A percentile compares a stretch with the other conserved stretches of the same genome.
phyloP scores from a whole-genome alignment of 306 rosid species.

The Casuarina cunninghamiana region DNA sequence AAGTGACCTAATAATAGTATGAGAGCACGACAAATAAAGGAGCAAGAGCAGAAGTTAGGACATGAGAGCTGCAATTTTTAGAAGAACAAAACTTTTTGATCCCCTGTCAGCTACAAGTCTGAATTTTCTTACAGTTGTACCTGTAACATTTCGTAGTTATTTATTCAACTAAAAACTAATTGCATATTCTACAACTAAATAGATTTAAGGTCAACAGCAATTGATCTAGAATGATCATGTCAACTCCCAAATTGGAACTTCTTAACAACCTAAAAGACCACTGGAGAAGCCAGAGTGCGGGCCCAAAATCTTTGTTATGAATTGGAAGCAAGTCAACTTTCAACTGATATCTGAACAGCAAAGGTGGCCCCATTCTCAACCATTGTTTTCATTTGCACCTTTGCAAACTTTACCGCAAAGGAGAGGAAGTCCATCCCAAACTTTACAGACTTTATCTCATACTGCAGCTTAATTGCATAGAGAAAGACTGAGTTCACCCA shows the following conservation, averaged over 20 bases:
- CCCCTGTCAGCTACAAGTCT: neutral
- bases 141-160: neutral
- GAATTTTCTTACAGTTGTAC: neutral
- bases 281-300: neutral
- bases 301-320: neutral
- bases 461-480: neutral
- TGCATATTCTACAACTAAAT: neutral
- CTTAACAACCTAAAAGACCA: neutral
- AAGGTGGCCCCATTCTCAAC: neutral
- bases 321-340: neutral
- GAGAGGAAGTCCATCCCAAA: neutral
- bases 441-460: neutral
- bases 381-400: neutral
- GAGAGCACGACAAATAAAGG: neutral
- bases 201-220: neutral
- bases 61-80: neutral
- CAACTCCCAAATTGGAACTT: neutral
- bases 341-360: neutral
- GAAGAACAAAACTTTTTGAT: neutral
- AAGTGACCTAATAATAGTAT: neutral
- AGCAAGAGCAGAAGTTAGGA: neutral
- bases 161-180: neutral
- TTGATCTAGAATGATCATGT: neutral
- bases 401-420: neutral
- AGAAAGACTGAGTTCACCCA: neutral